phyloP scores from a whole-genome alignment of 2,329 filamentous ascomycete species.

The Colletotrichum liriopes region DNA sequence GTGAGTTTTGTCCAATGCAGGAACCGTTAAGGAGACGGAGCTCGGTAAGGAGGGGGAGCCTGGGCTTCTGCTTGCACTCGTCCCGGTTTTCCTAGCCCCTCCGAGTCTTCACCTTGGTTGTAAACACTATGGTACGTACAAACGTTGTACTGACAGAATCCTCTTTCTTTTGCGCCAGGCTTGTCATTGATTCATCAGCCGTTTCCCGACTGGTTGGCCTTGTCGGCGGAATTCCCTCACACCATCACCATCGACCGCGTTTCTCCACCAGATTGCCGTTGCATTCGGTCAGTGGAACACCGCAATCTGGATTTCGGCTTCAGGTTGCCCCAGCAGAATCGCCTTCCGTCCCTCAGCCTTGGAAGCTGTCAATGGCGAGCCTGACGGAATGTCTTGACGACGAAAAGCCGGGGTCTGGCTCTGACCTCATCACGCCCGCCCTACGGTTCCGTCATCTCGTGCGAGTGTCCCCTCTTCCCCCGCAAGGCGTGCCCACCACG shows the following conservation, averaged over 20 bases:
- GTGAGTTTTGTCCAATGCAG: constrained; percentile 19
- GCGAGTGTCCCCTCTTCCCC: constrained; percentile 15
- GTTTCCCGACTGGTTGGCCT: constrained; percentile 3
- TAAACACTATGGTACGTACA: no score
- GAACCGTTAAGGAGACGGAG: constrained; percentile 10
- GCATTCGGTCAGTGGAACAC: constrained; percentile 22
- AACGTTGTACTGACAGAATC: no score
- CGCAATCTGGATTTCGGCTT: constrained; percentile 15
- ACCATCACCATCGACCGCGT: constrained; percentile 28
- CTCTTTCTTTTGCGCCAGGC: neutral
- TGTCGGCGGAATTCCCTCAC: constrained; percentile 35
- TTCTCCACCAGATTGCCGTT: constrained; percentile 27
- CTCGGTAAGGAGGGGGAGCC: neutral
- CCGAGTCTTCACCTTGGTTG: constrained; percentile 1
- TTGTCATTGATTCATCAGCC: constrained; percentile 30
- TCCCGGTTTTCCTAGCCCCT: constrained; percentile 13
- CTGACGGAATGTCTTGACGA: neutral
- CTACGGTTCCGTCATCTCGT: constrained; percentile 14
- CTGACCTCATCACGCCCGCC: constrained; percentile 31
- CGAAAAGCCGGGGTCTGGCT: neutral
- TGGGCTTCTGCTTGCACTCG: constrained; percentile 1
- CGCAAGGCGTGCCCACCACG: constrained; percentile 7
- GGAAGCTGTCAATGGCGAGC: constrained; percentile 8
- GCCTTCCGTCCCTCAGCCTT: constrained; percentile 7
- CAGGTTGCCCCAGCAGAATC: constrained; percentile 25